Base-by-base conservation (phyloP, 352 stramenopile species). In the Globisporangium middletonii region DNA sequence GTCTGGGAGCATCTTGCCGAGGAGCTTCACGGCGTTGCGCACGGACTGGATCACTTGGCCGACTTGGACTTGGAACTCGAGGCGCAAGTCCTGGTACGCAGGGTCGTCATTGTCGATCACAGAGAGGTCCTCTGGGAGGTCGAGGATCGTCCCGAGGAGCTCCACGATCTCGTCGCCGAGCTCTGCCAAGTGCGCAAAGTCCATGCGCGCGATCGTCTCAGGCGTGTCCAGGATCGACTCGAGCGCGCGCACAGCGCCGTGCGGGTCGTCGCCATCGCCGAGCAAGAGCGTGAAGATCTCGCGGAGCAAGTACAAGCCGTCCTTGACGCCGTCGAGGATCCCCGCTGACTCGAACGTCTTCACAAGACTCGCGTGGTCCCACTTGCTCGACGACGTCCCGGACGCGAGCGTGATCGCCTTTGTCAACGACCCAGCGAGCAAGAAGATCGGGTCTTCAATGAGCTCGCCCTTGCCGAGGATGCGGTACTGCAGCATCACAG, bases 401-500 rank as follows among this genome's bases (percentile, higher is more conserved):
- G 68, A 72, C 1, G 83, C 73, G 6, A 89, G 59, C 33, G 86
- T 71, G 15, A 89, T 64, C 3, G 80, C 80, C 58, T 88, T 88
- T 30, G 68, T 71, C 18, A 86, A 50, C 53, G 90, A 92, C 9
- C 85, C 84, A 45, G 79, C 84, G 2, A 93, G 60, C 19, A 94
- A 49, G 55, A 94, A 94, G 51, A 94, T 89, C 2, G 84, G 84
- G 23, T 92, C 83, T 59, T 92, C 68, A 1, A 94, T 75, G 3
- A 69, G 71, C 27, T 83, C 75, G 1, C 83, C 83, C 47, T 86
- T 84, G 44, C 82, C 72, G 18, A 88, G 47, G 41, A 94, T 88
- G 13, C 82, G 79, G 43, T 94, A 94, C 59, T 94, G 84, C 33
- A 94, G 50, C 44, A 94, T 93, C 23, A 89, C 76, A 0, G 83